Percentiles rank a stretch among this genome's conserved stretches.
These are phyloP conservation scores for Tuber borchii DNA, from an alignment of 495 filamentous ascomycete species.

Conservation along the genomic window DNA sequence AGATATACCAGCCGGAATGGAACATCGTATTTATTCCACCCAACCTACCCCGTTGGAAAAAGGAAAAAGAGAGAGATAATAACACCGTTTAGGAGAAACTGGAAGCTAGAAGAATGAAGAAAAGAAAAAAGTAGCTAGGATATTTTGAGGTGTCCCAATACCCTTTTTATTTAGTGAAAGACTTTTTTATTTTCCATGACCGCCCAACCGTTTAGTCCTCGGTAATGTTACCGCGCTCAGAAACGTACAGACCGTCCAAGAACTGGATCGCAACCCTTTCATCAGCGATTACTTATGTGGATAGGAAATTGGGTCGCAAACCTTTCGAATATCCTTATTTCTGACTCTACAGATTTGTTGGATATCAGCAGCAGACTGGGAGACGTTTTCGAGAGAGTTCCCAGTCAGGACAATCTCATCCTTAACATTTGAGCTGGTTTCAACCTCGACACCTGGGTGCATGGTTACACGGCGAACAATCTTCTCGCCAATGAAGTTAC, in stretches of 20 bases:
- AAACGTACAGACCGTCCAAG: constrained; percentile 99
- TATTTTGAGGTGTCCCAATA: constrained; percentile 22
- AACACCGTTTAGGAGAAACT: constrained; percentile 37
- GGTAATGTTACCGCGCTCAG: constrained; percentile 88
- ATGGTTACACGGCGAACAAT: constrained; percentile 86
- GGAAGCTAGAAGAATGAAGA: constrained; percentile 9
- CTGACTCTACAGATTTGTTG: constrained; percentile 98
- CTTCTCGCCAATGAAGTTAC: constrained; percentile 99
- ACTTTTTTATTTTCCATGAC: constrained; percentile 32
- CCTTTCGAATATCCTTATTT: constrained; percentile 99
- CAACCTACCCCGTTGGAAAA: constrained; percentile 16
- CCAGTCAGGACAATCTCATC: constrained; percentile 89
- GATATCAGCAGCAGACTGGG: constrained; percentile 95
- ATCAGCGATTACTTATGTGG: constrained; percentile 4
- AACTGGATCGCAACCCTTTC: constrained; percentile 55
- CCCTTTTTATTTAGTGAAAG: constrained; percentile 32
- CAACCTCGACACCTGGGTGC: constrained; percentile 81
- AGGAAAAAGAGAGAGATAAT: constrained; percentile 31
- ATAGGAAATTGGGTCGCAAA: constrained; percentile 43
- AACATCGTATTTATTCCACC: constrained; percentile 20
- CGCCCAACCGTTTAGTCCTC: constrained; percentile 47
- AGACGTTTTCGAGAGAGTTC: constrained; percentile 93
- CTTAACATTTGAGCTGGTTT: constrained; percentile 84
- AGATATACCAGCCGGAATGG: neutral
- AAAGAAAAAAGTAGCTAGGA: neutral